Evolutionary conservation across 305 asterid species (phyloP).

Genomic region (Petunia hybrid): DNA sequence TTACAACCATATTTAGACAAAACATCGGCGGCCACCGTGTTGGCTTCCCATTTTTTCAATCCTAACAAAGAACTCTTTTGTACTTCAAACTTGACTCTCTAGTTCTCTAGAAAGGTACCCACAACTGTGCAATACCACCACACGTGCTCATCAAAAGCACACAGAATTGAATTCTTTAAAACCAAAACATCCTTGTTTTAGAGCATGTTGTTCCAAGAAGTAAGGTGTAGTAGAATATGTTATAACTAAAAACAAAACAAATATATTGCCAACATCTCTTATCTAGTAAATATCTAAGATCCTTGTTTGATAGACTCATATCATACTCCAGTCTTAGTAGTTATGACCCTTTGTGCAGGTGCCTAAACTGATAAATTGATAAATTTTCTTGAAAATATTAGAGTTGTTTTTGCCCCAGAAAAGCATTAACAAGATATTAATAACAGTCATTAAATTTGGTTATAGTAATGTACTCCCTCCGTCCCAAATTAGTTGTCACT

Average conservation of each 20-base stretch:
- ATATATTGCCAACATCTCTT: background rate
- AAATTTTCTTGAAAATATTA: background rate
- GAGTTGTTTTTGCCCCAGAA: too few relatives aligned
- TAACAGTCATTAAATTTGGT: too few relatives aligned
- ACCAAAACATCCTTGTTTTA: background rate
- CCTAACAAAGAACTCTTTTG: constrained; percentile 36
- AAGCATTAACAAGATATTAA: too few relatives aligned
- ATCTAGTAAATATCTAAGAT: background rate
- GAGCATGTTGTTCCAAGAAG: too few relatives aligned
- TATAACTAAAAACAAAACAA: background rate
- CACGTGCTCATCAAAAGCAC: constrained; percentile 29
- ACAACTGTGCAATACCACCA: background rate
- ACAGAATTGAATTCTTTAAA: background rate
- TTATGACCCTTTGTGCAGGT: background rate
- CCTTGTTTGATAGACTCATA: background rate
- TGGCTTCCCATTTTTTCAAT: constrained; percentile 22
- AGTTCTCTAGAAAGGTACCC: background rate
- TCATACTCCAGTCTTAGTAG: background rate
- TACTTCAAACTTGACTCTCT: background rate
- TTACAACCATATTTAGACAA: too few relatives aligned
- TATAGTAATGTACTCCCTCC: too few relatives aligned
- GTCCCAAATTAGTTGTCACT: too few relatives aligned
- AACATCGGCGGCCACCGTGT: too few relatives aligned
- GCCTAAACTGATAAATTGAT: background rate
- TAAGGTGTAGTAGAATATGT: too few relatives aligned